Evolutionary conservation across 192 early-diverging fungal genomes (phyloP).

Genomic region (Coemansia asiatica): DNA sequence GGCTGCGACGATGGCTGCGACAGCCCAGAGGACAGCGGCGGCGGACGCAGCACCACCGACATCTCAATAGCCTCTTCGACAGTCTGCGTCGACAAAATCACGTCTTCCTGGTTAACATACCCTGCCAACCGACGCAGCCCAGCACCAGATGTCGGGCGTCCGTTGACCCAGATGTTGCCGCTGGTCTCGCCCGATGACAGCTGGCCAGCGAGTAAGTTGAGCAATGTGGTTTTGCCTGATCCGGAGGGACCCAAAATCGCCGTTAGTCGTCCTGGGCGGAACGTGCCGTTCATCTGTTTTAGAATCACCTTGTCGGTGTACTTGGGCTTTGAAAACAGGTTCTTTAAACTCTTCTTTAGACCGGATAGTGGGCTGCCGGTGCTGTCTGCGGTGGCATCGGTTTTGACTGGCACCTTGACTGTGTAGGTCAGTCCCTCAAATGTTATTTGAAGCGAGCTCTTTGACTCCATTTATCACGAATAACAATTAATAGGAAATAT

Average conservation of each 20-base stretch:
- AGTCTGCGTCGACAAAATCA: conserved; percentile 67
- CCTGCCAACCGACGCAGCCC: conserved; percentile 59
- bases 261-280: conserved; percentile 58
- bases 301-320: conserved; percentile 47
- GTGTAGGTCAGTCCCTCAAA: conserved; percentile 8
- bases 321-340: neutral
- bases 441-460: neutral
- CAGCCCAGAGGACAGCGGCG: conserved; percentile 11
- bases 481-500: too few relatives aligned
- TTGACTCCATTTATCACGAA: too few relatives aligned
- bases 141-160: conserved; percentile 51
- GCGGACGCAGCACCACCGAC: conserved; percentile 59
- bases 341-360: neutral
- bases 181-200: conserved; percentile 42
- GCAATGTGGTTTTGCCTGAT: conserved; percentile 66
- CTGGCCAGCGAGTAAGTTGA: conserved; percentile 64
- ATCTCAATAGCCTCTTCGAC: conserved; percentile 76
- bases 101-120: conserved; percentile 63
- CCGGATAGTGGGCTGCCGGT: neutral
- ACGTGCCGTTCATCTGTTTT: conserved; percentile 32
- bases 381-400: neutral
- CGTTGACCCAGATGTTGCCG: conserved; percentile 64
- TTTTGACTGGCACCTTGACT: conserved; percentile 31
- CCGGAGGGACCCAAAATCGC: conserved; percentile 68
- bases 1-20: neutral